Evolutionary conservation across 2,329 filamentous ascomycete species (phyloP).

Genomic region (Talaromyces atroroseus): DNA sequence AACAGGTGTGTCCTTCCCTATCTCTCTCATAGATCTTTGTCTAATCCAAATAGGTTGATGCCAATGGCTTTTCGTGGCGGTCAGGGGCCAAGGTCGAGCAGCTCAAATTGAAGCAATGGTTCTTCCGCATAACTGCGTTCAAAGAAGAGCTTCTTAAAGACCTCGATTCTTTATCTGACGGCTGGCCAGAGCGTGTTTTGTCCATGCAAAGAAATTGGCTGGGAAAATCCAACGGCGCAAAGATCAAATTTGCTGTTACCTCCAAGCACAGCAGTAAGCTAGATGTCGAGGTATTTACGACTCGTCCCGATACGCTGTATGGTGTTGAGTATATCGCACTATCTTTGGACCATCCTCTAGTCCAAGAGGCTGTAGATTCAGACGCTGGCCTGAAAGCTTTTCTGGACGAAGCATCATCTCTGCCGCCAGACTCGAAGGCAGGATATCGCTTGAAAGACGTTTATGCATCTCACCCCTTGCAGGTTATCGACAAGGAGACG

Average conservation of each 20-base stretch:
- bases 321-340: conserved; percentile 81
- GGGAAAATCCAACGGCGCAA: conserved; percentile 68
- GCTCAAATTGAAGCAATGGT: conserved; percentile 78
- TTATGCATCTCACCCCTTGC: conserved; percentile 60
- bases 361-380: conserved; percentile 53
- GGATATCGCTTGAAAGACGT: conserved; percentile 64
- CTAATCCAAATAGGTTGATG: conserved; percentile 54
- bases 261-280: conserved; percentile 27
- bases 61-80: conserved; percentile 78
- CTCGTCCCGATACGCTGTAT: conserved; percentile 78
- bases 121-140: conserved; percentile 76
- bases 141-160: conserved; percentile 67
- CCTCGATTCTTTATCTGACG: conserved; percentile 59
- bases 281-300: conserved; percentile 71
- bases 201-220: conserved; percentile 86
- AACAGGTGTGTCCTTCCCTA: conserved; percentile 52
- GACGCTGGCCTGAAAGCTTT: conserved; percentile 63
- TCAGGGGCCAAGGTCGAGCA: conserved; percentile 81
- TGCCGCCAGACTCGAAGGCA: conserved; percentile 52
- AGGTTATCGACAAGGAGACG: conserved; percentile 49
- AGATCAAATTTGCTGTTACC: conserved; percentile 63
- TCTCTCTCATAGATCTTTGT: background rate
- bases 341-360: conserved; percentile 66
- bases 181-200: conserved; percentile 78
- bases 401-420: conserved; percentile 50